phyloP scores from a whole-genome alignment of 2,329 filamentous ascomycete species.

The Nigrograna mackinnonii region DNA sequence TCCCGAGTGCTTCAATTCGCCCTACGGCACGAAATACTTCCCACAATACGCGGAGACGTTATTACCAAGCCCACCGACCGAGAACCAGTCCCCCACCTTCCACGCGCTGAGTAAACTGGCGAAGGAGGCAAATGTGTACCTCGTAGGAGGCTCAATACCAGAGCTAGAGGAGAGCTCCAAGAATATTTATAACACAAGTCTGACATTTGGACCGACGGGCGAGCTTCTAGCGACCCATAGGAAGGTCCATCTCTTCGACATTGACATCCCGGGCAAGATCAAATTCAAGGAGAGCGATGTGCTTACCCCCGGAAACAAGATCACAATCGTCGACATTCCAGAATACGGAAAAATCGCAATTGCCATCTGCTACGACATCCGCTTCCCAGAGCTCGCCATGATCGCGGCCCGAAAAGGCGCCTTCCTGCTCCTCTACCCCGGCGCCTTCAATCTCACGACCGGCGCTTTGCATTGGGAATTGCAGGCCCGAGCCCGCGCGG shows the following conservation, averaged over 20 bases:
- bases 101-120: constrained; percentile 83
- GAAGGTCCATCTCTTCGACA: constrained; percentile 62
- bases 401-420: constrained; percentile 84
- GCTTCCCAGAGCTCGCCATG: constrained; percentile 91
- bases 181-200: constrained; percentile 86
- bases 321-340: constrained; percentile 84
- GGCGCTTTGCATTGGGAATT: constrained; percentile 91
- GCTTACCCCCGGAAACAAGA: constrained; percentile 78
- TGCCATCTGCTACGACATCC: constrained; percentile 96
- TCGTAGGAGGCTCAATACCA: constrained; percentile 91
- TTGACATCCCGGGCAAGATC: constrained; percentile 88
- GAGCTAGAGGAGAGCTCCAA: constrained; percentile 67
- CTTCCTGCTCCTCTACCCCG: constrained; percentile 89
- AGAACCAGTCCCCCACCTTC: constrained; percentile 77
- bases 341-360: constrained; percentile 86
- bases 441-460: constrained; percentile 96
- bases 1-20: constrained; percentile 98
- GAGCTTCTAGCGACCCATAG: constrained; percentile 83
- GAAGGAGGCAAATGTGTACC: constrained; percentile 74
- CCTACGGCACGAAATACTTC: constrained; percentile 91
- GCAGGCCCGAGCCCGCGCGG: constrained; percentile 77
- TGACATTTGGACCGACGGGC: constrained; percentile 80
- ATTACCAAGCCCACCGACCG: constrained; percentile 72
- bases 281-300: constrained; percentile 90
- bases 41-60: constrained; percentile 89